Evolutionary conservation across 805 yeast species (phyloP).

Genomic region (Lipomyces yamadae): DNA sequence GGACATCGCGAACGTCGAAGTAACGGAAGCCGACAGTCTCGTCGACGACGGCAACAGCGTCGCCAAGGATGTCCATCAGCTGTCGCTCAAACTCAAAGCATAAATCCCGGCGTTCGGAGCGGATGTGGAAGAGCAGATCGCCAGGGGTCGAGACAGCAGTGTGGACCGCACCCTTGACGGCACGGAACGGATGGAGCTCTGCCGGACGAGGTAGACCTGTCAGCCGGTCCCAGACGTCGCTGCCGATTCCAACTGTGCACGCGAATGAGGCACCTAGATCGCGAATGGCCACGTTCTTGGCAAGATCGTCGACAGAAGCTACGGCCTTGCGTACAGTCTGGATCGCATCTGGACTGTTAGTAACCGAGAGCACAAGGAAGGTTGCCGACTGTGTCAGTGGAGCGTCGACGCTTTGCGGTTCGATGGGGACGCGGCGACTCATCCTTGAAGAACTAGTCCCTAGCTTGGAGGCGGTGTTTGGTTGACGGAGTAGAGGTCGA

Average conservation of each 20-base stretch:
- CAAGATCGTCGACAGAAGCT: conserved; percentile 19
- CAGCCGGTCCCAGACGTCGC: conserved; percentile 34
- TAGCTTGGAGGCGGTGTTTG: not conserved
- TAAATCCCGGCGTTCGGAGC: conserved; percentile 37
- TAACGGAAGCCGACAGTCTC: conserved; percentile 41
- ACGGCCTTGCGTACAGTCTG: conserved; percentile 16
- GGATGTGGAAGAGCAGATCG: conserved; percentile 39
- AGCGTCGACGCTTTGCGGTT: conserved; percentile 26
- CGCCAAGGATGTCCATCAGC: conserved; percentile 29
- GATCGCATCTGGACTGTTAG: conserved; percentile 7
- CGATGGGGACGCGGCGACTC: conserved; percentile 7
- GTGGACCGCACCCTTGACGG: conserved; percentile 35
- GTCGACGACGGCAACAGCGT: conserved; percentile 36
- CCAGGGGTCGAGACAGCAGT: conserved; percentile 41
- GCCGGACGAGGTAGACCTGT: conserved; percentile 29
- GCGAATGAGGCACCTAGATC: conserved; percentile 19
- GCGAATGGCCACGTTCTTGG: conserved; percentile 24
- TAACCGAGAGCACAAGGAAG: conserved; percentile 18
- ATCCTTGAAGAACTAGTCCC: not conserved
- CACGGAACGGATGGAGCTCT: conserved; percentile 39
- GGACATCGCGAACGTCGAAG: conserved; percentile 39
- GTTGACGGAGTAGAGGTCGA: not conserved
- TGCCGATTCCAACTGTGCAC: conserved; percentile 37
- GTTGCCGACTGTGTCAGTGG: conserved; percentile 21
- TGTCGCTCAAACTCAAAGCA: conserved; percentile 38